Base-by-base conservation (phyloP, 208 protist species). In the Trypanosoma vivax region DNA sequence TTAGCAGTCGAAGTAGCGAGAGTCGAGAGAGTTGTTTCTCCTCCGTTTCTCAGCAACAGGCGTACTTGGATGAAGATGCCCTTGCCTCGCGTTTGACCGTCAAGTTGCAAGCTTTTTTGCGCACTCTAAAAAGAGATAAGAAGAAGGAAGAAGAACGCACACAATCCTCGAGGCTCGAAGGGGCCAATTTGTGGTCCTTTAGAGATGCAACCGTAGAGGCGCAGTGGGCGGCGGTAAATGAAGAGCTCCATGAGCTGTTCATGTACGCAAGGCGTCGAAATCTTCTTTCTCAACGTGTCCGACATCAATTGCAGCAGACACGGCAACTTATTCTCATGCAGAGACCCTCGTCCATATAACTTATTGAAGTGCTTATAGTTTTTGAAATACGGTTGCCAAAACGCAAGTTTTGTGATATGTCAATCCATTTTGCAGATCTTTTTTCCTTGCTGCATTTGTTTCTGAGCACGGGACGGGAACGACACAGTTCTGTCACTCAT, bases 171-270 rank as follows among this genome's bases (percentile, higher is more conserved):
- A 30, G 6, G 16, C 11, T 11, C 14, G 5, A 19, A 9, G 24
- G 35, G 2, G 5, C 1, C 24, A 21, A 29, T 46, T 30, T 31
- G 23, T 63, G 47, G 11, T 9, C 65, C 14, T 83, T 73, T 37
- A 59, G 71, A 16, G 82, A 90, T 52, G 56, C 63, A 0, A 67
- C 43, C 16, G 65, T 90, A 16, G 77, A 90, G 31, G 39, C 59
- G 18, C 34, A 70, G 24, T 65, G 74, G 38, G 64, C 73, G 0
- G 39, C 24, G 1, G 43, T 90, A 28, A 70, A 80, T 52, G 47
- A 62, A n/a, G 82, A 90, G 45, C 34, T 90, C 28, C 76, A 74
- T 21, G 61, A 64, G 11, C 46, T 84, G 49, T 38, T 86, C 39
- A 61, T 84, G 16, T 53, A 65, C 14, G 53, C 84, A 3, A 53